Base-by-base conservation (phyloP, 2,329 filamentous ascomycete species). In the Colletotrichum sp. region DNA sequence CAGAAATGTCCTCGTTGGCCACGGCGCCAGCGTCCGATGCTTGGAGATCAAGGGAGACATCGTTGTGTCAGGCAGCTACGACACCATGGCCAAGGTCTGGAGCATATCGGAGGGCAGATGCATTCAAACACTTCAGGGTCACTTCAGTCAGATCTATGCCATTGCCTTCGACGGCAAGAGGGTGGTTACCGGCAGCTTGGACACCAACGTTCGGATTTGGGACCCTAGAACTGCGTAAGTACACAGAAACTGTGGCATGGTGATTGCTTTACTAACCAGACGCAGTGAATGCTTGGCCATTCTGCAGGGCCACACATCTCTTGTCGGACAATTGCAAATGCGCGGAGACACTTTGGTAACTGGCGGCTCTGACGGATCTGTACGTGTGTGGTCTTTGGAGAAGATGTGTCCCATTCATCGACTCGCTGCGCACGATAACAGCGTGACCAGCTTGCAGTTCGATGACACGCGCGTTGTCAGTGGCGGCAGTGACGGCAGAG, bases 91-190 rank as follows among this genome's bases (percentile, higher is more conserved):
- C 27, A 94, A 96, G 80, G 96, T 99, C 73, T 99, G 97, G 97
- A 98, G 95, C 84, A 98, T 99, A 68, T 98, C 95, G 3, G 95
- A 98, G 85, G 97, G 97, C 34, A 93, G 95, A 77, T 99, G 97
- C 84, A 87, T 98, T 70, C 93, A 96, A 79, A 98, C 96, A 1
- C 89, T 99, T 52, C 93, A 94, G 60, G 97, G 97, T 1, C 97
- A 99, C 85, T 99, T 98, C 86, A 98, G 96, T 83, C 97, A 99
- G 83, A 99, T 99, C 74, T 99, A 99, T 83, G 97, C 97, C 25
- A 98, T 99, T 82, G 97, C 97, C 2, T 99, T 98, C 61, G 97
- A 99, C 83, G 97, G 97, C 52, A 93, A 93, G 79, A 92, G 96
- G 78, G 96, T 99, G 74, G 96, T 97, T 43, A 99, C 97, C 12